Evolutionary conservation across 108 stramenopile species (phyloP).

Genomic region (Nitzschia sp.): DNA sequence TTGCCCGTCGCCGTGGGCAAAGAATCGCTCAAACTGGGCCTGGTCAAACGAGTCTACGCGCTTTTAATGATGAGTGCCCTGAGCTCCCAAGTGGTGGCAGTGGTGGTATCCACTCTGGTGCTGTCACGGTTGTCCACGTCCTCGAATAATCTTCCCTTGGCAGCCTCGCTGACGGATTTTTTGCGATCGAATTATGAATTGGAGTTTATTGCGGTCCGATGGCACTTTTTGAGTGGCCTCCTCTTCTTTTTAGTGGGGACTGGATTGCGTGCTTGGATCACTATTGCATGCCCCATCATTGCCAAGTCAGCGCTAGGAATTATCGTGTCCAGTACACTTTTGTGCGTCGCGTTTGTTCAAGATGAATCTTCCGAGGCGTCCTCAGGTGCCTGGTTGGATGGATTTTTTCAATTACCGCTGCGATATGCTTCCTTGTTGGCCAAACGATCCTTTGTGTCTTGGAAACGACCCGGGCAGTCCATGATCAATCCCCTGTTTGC

Average conservation of each 20-base stretch:
- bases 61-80: constrained; percentile 26
- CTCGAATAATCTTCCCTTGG: background rate
- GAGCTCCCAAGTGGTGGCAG: constrained; percentile 3
- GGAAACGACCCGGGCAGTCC: too few species aligned
- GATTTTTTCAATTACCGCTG: background rate
- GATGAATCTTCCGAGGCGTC: background rate
- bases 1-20: constrained; percentile 13
- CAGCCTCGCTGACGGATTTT: background rate
- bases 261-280: constrained; percentile 1
- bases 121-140: background rate
- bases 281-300: constrained; percentile 1
- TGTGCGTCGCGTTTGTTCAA: background rate
- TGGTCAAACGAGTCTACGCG: constrained; percentile 34
- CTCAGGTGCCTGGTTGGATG: too few species aligned
- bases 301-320: constrained; percentile 1
- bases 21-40: constrained; percentile 10
- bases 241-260: background rate
- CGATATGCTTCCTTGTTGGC: background rate
- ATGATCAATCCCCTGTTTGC: background rate
- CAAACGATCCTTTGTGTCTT: too few species aligned
- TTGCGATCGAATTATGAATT: background rate
- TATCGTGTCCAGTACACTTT: background rate
- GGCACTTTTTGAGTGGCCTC: background rate
- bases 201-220: constrained; percentile 5
- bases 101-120: constrained; percentile 20